Base-by-base conservation (phyloP, 2,329 filamentous ascomycete genomes). In the Microdochium paspali region DNA sequence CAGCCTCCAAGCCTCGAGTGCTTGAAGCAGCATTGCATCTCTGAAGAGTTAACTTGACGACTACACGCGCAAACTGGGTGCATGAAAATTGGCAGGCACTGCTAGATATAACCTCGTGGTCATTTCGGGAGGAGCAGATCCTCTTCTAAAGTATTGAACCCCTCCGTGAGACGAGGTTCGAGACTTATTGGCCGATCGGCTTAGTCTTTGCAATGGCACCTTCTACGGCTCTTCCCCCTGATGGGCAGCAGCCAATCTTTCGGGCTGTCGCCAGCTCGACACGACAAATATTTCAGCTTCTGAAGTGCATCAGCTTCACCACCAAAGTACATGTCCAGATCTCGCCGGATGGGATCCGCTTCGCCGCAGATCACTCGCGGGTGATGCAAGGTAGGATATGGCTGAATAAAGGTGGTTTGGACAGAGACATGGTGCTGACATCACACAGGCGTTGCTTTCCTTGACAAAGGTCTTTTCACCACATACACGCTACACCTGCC, bases 401-500 rank as follows among this genome's bases (percentile, higher is more conserved):
- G 44, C 9, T 39, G 21, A 21, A 40, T 23, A 49, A 44, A 42
- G 45, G 10, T 28, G 39, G 45, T 25, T 30, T 47, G 31, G 43
- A 44, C 25, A 53, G 50, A 48, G 55, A 51, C 53, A 49, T 45
- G 49, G 56, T 50, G 57, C 51, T 44, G 26, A 47, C 50, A 25
- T 20, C 18, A 45, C 35, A 21, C 49, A 84, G 81, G 84, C 44
- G 79, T 86, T 54, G 87, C 87, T 20, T 94, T 95, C 63, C 80
- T 97, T 48, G 87, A 95, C 64, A 91, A 87, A 62, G 77, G 79
- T 35, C 82, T 98, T 47, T 98, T 98, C 68, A 90, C 87, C 40
- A 85, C 84, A 18, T 98, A 90, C 64, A 79, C 73, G 20, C 85
- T 89, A 63, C 83, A 84, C 53, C 71, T 68, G 49, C 69, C 63